Percentiles rank a stretch among this genome's conserved stretches.
These are phyloP conservation scores for Candida sp. DNA, from an alignment of 1,139 yeast species.

Conservation along the genomic window DNA sequence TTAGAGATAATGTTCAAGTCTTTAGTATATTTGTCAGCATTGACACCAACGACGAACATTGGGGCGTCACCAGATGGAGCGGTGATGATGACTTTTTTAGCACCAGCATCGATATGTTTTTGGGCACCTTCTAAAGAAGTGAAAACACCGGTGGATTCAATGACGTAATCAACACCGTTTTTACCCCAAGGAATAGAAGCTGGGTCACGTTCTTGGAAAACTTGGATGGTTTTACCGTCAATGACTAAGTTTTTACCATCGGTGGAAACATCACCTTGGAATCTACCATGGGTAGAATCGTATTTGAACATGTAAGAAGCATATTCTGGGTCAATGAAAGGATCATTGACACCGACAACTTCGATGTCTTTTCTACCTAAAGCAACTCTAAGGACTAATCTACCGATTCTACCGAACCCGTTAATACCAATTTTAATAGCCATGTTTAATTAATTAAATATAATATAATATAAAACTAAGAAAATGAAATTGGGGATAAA, in stretches of 20 bases:
- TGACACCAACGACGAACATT: slow-evolving; percentile 86
- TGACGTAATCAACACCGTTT: slow-evolving; percentile 72
- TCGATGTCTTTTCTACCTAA: slow-evolving; percentile 65
- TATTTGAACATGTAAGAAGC: slow-evolving; percentile 89
- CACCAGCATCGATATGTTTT: slow-evolving; percentile 81
- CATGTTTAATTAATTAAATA: slow-evolving; percentile 14
- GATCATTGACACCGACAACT: slow-evolving; percentile 81
- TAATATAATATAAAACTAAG: background rate
- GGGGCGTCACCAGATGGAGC: slow-evolving; percentile 90
- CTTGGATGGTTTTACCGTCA: slow-evolving; percentile 65
- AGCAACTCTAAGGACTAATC: slow-evolving; percentile 82
- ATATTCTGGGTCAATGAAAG: slow-evolving; percentile 78
- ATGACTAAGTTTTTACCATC: slow-evolving; percentile 58
- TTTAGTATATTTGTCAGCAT: slow-evolving; percentile 67
- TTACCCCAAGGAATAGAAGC: slow-evolving; percentile 80
- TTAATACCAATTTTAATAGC: slow-evolving; percentile 68
- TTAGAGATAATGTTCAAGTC: slow-evolving; percentile 74
- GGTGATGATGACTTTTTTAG: slow-evolving; percentile 85
- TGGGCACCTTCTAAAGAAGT: slow-evolving; percentile 75
- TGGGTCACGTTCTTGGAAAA: slow-evolving; percentile 79
- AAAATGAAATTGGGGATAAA: background rate
- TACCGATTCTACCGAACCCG: slow-evolving; percentile 91
- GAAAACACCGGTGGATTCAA: slow-evolving; percentile 90
- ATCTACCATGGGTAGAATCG: slow-evolving; percentile 83
- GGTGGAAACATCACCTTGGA: slow-evolving; percentile 62